These are phyloP conservation scores for Clitopilus hobsonii DNA, from an alignment of 768 basidiomycete species.

Conservation along the genomic window DNA sequence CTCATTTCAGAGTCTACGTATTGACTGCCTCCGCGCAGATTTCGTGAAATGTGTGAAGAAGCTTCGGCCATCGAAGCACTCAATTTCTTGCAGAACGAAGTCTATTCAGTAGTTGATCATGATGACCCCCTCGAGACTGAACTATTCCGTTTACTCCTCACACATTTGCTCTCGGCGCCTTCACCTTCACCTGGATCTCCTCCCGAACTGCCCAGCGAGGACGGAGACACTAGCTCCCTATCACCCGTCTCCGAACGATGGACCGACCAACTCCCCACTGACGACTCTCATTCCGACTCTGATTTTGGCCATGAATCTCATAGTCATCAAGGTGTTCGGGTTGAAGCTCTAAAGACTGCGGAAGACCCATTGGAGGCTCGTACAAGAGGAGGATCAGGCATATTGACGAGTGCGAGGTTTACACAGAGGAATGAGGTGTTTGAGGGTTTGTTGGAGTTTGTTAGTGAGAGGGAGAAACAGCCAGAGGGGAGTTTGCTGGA, in stretches of 20 bases:
- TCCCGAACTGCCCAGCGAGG: constrained; percentile 11
- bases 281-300: not conserved
- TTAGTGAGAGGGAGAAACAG: constrained; percentile 61
- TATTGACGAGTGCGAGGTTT: constrained; percentile 45
- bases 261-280: not conserved
- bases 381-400: constrained; percentile 14
- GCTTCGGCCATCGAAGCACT: constrained; percentile 59
- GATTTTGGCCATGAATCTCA: not conserved
- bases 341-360: constrained; percentile 11
- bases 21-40: no score
- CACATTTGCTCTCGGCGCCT: constrained; percentile 50
- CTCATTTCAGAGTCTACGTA: no score
- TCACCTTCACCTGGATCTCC: constrained; percentile 13
- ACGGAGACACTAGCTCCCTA: constrained; percentile 13
- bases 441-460: constrained; percentile 59
- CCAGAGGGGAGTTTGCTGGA: constrained; percentile 61
- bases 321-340: constrained; percentile 11
- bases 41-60: constrained; percentile 78
- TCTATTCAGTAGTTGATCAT: constrained; percentile 71
- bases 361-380: constrained; percentile 20
- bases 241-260: not conserved
- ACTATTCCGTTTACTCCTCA: constrained; percentile 60
- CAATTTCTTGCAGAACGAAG: constrained; percentile 64
- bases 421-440: constrained; percentile 67
- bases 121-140: constrained; percentile 54